These are phyloP conservation scores for Flueggea neowawraea DNA, from an alignment of 441 rosid genomes.

Conservation along the genomic window DNA sequence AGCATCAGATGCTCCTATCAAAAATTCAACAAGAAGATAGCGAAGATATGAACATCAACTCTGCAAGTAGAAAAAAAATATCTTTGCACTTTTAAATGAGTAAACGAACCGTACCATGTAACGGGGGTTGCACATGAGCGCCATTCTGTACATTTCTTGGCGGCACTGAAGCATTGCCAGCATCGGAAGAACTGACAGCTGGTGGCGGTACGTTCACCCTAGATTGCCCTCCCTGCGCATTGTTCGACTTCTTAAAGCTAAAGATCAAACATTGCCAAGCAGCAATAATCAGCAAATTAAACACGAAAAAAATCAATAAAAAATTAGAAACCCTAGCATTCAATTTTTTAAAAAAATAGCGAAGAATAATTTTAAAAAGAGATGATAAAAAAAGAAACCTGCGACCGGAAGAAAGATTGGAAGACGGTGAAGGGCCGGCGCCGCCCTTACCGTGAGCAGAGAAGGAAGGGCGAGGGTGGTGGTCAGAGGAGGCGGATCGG, in stretches of 20 bases:
- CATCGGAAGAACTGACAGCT: conserved; percentile 38
- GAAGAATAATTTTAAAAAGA: not conserved
- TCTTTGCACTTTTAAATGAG: not conserved
- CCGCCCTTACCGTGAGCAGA: conserved; percentile 70
- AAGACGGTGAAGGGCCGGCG: conserved; percentile 66
- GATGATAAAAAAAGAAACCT: conserved; percentile 28
- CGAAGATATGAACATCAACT: not conserved
- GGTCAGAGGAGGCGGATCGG: conserved; percentile 75
- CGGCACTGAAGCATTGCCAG: conserved; percentile 31
- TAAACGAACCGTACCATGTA: conserved; percentile 50
- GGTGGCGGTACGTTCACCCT: conserved; percentile 42
- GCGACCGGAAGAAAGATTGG: conserved; percentile 39
- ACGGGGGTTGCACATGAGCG: conserved; percentile 46
- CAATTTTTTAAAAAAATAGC: too few species aligned
- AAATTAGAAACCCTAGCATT: not conserved
- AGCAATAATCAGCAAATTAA: conserved; percentile 2
- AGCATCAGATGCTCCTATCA: conserved; percentile 49
- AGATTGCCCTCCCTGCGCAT: conserved; percentile 78
- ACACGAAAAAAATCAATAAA: not conserved
- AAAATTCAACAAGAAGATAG: conserved; percentile 5
- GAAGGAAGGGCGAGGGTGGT: conserved; percentile 58
- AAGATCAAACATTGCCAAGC: too few species aligned
- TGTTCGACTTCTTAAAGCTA: conserved; percentile 68
- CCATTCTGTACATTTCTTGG: conserved; percentile 52
- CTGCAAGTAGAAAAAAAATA: not conserved